Evolutionary conservation across 1,139 yeast species (phyloP).

Genomic region (Saccharomyces hybrid): DNA sequence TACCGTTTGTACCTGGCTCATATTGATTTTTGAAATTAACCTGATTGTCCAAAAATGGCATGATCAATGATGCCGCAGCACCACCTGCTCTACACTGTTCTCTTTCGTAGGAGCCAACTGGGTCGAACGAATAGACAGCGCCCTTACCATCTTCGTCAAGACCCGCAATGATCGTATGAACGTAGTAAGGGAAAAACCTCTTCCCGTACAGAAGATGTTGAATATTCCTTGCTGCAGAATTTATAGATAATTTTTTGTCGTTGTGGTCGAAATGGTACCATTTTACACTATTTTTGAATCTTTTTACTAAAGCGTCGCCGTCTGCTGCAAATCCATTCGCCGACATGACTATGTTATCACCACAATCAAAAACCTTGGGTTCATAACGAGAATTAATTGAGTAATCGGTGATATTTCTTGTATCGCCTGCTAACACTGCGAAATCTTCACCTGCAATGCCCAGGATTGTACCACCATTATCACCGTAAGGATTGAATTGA

Average conservation of each 20-base stretch:
- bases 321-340: slow-evolving; percentile 98
- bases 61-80: slow-evolving; percentile 89
- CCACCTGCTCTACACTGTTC: slow-evolving; percentile 98
- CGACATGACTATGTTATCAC: slow-evolving; percentile 78
- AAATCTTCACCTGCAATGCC: slow-evolving; percentile 98
- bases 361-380: slow-evolving; percentile 83
- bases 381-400: slow-evolving; percentile 89
- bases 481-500: slow-evolving; percentile 89
- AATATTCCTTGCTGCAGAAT: slow-evolving; percentile 81
- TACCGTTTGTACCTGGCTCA: slow-evolving; percentile 69
- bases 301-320: slow-evolving; percentile 74
- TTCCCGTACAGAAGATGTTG: slow-evolving; percentile 89
- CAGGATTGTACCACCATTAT: slow-evolving; percentile 93
- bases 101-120: slow-evolving; percentile 95
- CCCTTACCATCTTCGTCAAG: slow-evolving; percentile 92
- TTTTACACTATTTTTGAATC: slow-evolving; percentile 68
- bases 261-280: slow-evolving; percentile 93
- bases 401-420: slow-evolving; percentile 92
- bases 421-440: slow-evolving; percentile 95
- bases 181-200: slow-evolving; percentile 94
- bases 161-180: slow-evolving; percentile 90
- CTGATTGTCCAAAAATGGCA: slow-evolving; percentile 97
- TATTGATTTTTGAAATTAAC: slow-evolving; percentile 89
- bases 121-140: slow-evolving; percentile 92
- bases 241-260: slow-evolving; percentile 52